Evolutionary conservation across 192 early-diverging fungal genomes (phyloP).

Genomic region (Gaertneriomyces semiglobifer): DNA sequence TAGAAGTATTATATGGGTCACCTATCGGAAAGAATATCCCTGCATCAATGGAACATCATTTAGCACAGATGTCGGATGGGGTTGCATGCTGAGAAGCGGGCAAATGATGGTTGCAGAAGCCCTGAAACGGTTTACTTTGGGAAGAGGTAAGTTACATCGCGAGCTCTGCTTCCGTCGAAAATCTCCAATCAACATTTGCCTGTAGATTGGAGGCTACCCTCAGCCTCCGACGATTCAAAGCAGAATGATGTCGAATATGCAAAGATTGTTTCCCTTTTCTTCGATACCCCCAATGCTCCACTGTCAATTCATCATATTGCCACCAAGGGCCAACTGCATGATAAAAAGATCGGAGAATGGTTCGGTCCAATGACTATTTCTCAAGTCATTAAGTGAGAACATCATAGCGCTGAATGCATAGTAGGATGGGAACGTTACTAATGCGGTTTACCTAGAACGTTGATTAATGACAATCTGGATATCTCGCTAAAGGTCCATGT

Average conservation of each 20-base stretch:
- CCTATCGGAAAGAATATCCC: conserved; percentile 85
- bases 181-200: too few species aligned
- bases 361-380: conserved; percentile 91
- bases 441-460: conserved; percentile 37
- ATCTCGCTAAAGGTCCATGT: conserved; percentile 68
- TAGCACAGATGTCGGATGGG: conserved; percentile 79
- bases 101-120: conserved; percentile 90
- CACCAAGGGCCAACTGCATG: conserved; percentile 72
- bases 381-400: conserved; percentile 68
- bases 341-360: conserved; percentile 94
- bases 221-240: neutral
- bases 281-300: conserved; percentile 66
- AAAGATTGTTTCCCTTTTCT: conserved; percentile 72
- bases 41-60: conserved; percentile 72
- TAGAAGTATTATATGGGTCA: conserved; percentile 81
- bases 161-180: too few species aligned
- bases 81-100: conserved; percentile 94
- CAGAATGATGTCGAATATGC: too few species aligned
- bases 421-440: neutral
- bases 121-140: conserved; percentile 70
- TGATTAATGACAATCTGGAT: conserved; percentile 55
- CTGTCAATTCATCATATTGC: conserved; percentile 96
- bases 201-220: neutral
- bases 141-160: conserved; percentile 54
- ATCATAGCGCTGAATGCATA: neutral